These are phyloP conservation scores for Ophiostoma montium DNA, from an alignment of 2,329 filamentous ascomycete species.

Conservation along the genomic window DNA sequence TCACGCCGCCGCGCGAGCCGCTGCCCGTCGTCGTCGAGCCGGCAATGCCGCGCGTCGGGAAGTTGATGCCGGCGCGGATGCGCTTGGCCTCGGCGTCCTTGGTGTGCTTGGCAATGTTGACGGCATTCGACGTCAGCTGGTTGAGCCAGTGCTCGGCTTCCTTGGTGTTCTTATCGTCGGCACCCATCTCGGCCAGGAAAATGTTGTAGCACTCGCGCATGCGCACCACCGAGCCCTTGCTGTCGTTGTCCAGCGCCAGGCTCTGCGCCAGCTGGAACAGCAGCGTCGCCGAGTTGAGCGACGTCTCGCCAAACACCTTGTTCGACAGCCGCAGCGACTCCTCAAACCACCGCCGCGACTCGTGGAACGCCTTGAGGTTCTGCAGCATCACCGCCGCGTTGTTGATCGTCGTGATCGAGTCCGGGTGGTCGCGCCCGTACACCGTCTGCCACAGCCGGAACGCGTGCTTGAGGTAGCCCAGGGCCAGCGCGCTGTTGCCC, in stretches of 20 bases:
- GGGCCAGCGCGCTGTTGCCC: slow-evolving; percentile 77
- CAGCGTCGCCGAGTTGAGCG: slow-evolving; percentile 84
- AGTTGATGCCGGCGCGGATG: slow-evolving; percentile 54
- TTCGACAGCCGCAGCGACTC: slow-evolving; percentile 81
- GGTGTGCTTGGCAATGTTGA: slow-evolving; percentile 84
- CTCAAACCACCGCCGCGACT: slow-evolving; percentile 95
- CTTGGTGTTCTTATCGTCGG: slow-evolving; percentile 93
- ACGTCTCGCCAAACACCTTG: slow-evolving; percentile 74
- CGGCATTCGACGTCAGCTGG: slow-evolving; percentile 89
- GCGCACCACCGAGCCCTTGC: slow-evolving; percentile 75
- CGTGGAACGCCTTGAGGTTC: slow-evolving; percentile 83
- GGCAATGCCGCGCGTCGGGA: slow-evolving; percentile 36
- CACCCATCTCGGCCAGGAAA: slow-evolving; percentile 74
- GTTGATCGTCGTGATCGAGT: slow-evolving; percentile 97
- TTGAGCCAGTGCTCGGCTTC: slow-evolving; percentile 95
- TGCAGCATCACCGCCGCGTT: slow-evolving; percentile 98
- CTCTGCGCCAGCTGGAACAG: slow-evolving; percentile 96
- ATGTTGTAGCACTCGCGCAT: slow-evolving; percentile 98
- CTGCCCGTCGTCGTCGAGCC: slow-evolving; percentile 7
- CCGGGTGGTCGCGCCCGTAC: slow-evolving; percentile 84
- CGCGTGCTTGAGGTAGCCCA: slow-evolving; percentile 82
- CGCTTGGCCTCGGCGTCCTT: slow-evolving; percentile 71
- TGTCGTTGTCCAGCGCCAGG: slow-evolving; percentile 86
- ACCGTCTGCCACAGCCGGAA: slow-evolving; percentile 94
- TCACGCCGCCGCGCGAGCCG: slow-evolving; percentile 28